Base-by-base conservation (phyloP, 2,329 filamentous ascomycete genomes). In the Neonectria coccinea region DNA sequence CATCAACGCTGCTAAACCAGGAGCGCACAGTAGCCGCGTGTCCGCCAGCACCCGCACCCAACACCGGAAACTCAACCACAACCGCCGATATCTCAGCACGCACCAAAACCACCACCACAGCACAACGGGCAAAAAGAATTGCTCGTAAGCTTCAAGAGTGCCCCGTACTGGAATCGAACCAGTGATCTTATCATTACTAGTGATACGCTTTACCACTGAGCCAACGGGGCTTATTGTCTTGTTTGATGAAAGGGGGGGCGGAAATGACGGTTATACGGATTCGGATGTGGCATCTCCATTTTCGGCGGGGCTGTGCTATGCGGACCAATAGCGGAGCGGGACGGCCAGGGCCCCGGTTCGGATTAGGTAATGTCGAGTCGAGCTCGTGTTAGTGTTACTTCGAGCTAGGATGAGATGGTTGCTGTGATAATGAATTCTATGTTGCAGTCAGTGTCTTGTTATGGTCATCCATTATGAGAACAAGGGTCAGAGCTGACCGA, bases 181-280 rank as follows among this genome's bases (percentile, higher is more conserved):
- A 67, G 67, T 70, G 71, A 73, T 72, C 71, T 73, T 71, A 61
- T 71, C 72, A 74, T 72, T 74, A 74, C 72, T 74, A 74, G 72
- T 74, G 72, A 74, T 62, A 72, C 72, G 70, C 72, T 74, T 69
- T 73, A 73, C 70, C 72, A 72, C 72, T 74, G 65, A 74, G 70
- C 72, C 70, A 74, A 72, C 66, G 64, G 67, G 67, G 71, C 70
- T 39, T 51, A n/a, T 33, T 14, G 10, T 36, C 8, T 51, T 48
- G 5, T 16, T 16, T 42, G 51, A 54, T 54, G 14, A 18, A 27
- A 29, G 39, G 8, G 29, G 48, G 16, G n/a, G 33, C 25, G 10
- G n/a, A 51, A 51, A 51, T 22, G 48, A 22, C 11, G 27, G 3
- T 33, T 51, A 51, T 51, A 33, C n/a, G 11, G 31, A 4, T 18